These are phyloP conservation scores for Backusella circina DNA, from an alignment of 192 early-diverging fungal genomes.

Conservation along the genomic window DNA sequence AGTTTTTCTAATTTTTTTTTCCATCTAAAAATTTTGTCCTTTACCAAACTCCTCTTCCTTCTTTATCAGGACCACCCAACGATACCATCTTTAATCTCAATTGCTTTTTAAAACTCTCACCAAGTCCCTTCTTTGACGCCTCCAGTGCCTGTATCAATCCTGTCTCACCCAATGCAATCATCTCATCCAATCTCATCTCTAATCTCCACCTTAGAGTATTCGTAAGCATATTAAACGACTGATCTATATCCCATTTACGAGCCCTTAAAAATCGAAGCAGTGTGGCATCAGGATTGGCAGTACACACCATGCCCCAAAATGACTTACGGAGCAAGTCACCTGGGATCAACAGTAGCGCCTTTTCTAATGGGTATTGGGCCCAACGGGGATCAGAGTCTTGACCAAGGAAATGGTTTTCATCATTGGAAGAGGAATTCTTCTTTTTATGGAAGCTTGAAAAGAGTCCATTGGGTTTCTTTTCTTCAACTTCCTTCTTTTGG, in stretches of 20 bases:
- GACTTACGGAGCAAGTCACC: constrained; percentile 38
- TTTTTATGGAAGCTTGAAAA: constrained; percentile 2
- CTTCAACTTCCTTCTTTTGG: neutral
- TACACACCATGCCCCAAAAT: constrained; percentile 60
- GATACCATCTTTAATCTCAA: constrained; percentile 45
- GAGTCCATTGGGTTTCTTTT: neutral
- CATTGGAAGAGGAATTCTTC: neutral
- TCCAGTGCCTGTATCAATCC: constrained; percentile 35
- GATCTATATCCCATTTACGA: constrained; percentile 82
- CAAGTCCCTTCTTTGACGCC: constrained; percentile 28
- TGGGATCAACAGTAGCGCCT: constrained; percentile 17
- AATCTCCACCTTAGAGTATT: constrained; percentile 74
- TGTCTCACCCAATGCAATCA: constrained; percentile 38
- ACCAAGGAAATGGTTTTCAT: constrained; percentile 1
- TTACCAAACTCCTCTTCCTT: constrained; percentile 50
- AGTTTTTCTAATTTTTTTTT: neutral
- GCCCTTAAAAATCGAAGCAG: constrained; percentile 81
- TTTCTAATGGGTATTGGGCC: constrained; percentile 7
- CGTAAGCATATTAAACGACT: constrained; percentile 69
- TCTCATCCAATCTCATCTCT: constrained; percentile 46
- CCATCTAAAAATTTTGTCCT: neutral
- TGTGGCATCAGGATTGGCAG: constrained; percentile 69
- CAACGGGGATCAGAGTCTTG: neutral
- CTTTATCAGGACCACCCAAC: constrained; percentile 47
- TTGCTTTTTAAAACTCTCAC: constrained; percentile 31